A percentile compares a stretch with the other conserved stretches of the same genome.
phyloP scores from a whole-genome alignment of 164 flowering plant species.

The Liquidambar formosana region DNA sequence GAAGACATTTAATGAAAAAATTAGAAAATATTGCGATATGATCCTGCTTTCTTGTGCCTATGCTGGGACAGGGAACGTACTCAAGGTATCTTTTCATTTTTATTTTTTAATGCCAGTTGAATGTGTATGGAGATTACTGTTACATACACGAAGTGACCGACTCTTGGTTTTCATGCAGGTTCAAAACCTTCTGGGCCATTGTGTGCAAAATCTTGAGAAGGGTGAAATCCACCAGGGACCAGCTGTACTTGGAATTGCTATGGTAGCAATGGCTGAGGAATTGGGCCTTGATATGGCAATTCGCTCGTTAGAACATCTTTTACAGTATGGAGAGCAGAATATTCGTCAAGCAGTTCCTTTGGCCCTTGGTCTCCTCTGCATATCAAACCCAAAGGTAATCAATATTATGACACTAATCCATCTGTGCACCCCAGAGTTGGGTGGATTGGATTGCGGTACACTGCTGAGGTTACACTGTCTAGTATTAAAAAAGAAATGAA shows the following conservation, averaged over 20 bases:
- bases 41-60: constrained; percentile 93
- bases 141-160: constrained; percentile 1
- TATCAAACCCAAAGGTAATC: constrained; percentile 93
- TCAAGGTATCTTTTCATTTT: constrained; percentile 55
- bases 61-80: constrained; percentile 98
- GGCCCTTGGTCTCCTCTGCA: constrained; percentile 94
- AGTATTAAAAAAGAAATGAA: no score
- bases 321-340: constrained; percentile 92
- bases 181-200: constrained; percentile 89
- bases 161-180: constrained; percentile 52
- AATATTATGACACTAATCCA: not conserved
- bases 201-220: constrained; percentile 92
- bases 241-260: constrained; percentile 97
- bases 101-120: not conserved
- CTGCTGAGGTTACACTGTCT: no score
- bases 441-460: no score
- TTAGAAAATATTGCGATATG: constrained; percentile 90
- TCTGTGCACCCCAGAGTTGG: no score
- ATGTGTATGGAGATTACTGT: constrained; percentile 2
- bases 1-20: constrained; percentile 90
- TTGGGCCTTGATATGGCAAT: constrained; percentile 96
- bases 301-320: constrained; percentile 92
- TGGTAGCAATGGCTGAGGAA: constrained; percentile 99
- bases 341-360: constrained; percentile 91
- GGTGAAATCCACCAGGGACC: constrained; percentile 96